Evolutionary conservation across 768 basidiomycete genomes (phyloP).

Genomic region (Russula griseocarnosa): DNA sequence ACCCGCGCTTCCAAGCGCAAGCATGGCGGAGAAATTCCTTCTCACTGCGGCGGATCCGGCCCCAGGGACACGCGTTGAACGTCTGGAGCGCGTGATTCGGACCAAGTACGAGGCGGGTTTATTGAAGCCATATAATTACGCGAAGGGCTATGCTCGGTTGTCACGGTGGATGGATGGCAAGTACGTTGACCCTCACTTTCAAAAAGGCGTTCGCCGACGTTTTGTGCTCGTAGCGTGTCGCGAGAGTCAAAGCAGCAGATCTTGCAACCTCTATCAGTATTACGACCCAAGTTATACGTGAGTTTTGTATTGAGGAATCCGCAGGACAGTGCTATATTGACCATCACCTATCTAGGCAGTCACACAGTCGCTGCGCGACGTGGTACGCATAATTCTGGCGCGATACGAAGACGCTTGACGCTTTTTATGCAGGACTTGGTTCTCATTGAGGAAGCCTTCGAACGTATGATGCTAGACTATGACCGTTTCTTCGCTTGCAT

Average conservation of each 20-base stretch:
- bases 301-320: slow-evolving; percentile 28
- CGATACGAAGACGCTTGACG: background rate
- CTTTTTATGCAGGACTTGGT: slow-evolving; percentile 66
- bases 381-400: slow-evolving; percentile 44
- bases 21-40: slow-evolving; percentile 83
- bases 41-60: slow-evolving; percentile 94
- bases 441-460: slow-evolving; percentile 97
- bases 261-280: slow-evolving; percentile 78
- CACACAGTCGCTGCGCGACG: slow-evolving; percentile 78
- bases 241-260: slow-evolving; percentile 91
- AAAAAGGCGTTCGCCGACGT: slow-evolving; percentile 22
- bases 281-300: slow-evolving; percentile 82
- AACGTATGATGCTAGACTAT: slow-evolving; percentile 90
- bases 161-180: slow-evolving; percentile 95
- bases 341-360: slow-evolving; percentile 51
- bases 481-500: slow-evolving; percentile 93
- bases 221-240: slow-evolving; percentile 56
- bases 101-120: slow-evolving; percentile 97
- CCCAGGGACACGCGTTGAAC: slow-evolving; percentile 83
- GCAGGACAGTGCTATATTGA: slow-evolving; percentile 13
- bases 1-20: slow-evolving; percentile 63
- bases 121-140: slow-evolving; percentile 93
- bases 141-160: slow-evolving; percentile 88
- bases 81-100: slow-evolving; percentile 85
- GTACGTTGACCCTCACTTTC: slow-evolving; percentile 41